Evolutionary conservation across 2,329 filamentous ascomycete genomes (phyloP), one percentile per base, ranked within the genome.

Genomic region (Hysterium pulicare): DNA sequence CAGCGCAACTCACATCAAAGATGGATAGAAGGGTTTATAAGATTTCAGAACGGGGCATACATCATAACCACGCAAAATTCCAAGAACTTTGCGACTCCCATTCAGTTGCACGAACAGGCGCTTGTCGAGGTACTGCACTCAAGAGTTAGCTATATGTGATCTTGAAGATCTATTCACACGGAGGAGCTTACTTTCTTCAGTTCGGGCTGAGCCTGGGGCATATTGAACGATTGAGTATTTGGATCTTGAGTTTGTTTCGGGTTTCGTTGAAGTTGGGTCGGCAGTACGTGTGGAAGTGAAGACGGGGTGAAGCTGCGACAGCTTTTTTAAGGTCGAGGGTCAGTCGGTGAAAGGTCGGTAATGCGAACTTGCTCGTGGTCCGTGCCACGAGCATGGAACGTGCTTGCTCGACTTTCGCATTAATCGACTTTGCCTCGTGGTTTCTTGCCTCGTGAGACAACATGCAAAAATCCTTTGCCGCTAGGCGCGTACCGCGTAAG

Each of bases 171-270:
- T 5, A 6, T 19, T 28, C 17, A 15, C 7, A 31, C 30, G 15
- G 22, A 33, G 16, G 30, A 24, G 24, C 53, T 64, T 72, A 94
- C 93, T 83, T 97, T 98, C 75, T 97, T 98, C 51, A 98, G 82
- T 76, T 98, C 94, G 61, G 93, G 93, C 74, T 97, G 93, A 68
- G 93, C 90, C 83, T 94, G 91, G 74, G 93, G 89, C 93, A 98
- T 98, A 55, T 77, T 86, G 74, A 47, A 28, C 11, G 20, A 35
- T 20, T 26, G 15, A 4, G 16, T 9, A n/a, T 26, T n/a, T n/a
- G n/a, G n/a, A n/a, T n/a, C n/a, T n/a, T n/a, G n/a, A n/a, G n/a
- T n/a, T n/a, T n/a, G n/a, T n/a, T n/a, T n/a, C n/a, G n/a, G n/a
- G n/a, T n/a, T n/a, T n/a, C n/a, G n/a, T n/a, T n/a, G n/a, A n/a